Percentiles rank a stretch among this genome's conserved stretches.
These are phyloP conservation scores for Drechslerella coelobrocha DNA, from an alignment of 2,329 filamentous ascomycete species.

Conservation along the genomic window DNA sequence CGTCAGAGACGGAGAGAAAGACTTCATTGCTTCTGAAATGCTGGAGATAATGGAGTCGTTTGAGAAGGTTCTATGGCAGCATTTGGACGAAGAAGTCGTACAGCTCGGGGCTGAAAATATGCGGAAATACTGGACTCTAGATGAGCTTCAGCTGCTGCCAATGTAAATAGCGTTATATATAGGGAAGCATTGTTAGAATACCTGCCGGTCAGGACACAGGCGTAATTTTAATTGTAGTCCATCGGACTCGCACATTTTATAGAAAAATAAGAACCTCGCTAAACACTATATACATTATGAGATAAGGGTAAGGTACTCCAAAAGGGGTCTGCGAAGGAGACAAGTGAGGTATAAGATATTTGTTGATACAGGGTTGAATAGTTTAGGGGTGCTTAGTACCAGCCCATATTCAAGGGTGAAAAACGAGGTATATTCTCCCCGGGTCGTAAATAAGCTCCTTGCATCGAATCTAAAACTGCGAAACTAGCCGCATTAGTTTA, in stretches of 20 bases:
- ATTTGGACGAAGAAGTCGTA: slow-evolving; percentile 83
- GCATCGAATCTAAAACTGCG: background rate
- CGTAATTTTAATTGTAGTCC: background rate
- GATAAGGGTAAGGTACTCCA: too few species aligned
- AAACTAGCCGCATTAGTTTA: background rate
- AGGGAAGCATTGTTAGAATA: background rate
- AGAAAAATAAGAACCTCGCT: too few species aligned
- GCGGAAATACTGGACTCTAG: slow-evolving; percentile 78
- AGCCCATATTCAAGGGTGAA: too few species aligned
- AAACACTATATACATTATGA: too few species aligned
- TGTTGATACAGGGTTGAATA: too few species aligned
- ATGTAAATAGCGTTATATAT: slow-evolving; percentile 12
- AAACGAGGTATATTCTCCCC: background rate
- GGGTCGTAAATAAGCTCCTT: background rate
- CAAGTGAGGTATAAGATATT: too few species aligned
- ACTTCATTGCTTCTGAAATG: slow-evolving; percentile 66
- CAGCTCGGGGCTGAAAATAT: slow-evolving; percentile 84
- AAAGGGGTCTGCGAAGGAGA: too few species aligned
- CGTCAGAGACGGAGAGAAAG: slow-evolving; percentile 69
- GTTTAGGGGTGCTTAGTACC: too few species aligned
- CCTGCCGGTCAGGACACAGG: background rate
- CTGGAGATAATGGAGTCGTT: slow-evolving; percentile 77
- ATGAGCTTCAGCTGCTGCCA: slow-evolving; percentile 62
- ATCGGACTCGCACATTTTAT: background rate
- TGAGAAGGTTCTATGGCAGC: slow-evolving; percentile 78